These are phyloP conservation scores for Brasilioporus rufonigricans DNA, from an alignment of 768 basidiomycete species.

Conservation along the genomic window DNA sequence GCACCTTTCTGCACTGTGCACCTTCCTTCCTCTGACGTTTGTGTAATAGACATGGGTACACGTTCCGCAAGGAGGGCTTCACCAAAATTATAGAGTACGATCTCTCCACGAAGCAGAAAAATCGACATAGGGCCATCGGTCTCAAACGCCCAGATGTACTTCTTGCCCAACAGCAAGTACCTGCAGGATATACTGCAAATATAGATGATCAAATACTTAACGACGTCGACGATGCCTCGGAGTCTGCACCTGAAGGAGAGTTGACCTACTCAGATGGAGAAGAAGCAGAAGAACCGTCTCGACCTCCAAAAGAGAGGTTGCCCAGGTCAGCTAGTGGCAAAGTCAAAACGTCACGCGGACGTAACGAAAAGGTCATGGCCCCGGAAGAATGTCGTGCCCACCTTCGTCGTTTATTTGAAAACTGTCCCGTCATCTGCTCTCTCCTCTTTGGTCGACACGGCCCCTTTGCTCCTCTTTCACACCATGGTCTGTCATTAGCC, in stretches of 20 bases:
- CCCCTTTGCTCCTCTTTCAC: slow-evolving; percentile 61
- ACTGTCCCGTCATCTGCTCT: slow-evolving; percentile 78
- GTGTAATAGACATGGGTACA: slow-evolving; percentile 64
- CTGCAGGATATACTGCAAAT: slow-evolving; percentile 23
- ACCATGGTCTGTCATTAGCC: slow-evolving; percentile 62
- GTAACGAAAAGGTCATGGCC: slow-evolving; percentile 87
- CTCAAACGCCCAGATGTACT: slow-evolving; percentile 79
- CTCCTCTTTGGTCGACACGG: slow-evolving; percentile 94
- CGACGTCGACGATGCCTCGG: slow-evolving; percentile 51
- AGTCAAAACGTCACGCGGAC: slow-evolving; percentile 71
- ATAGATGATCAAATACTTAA: slow-evolving; percentile 29
- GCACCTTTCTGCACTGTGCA: slow-evolving; percentile 34
- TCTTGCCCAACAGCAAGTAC: slow-evolving; percentile 38
- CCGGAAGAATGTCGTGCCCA: slow-evolving; percentile 95
- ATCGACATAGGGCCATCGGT: slow-evolving; percentile 45
- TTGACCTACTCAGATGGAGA: slow-evolving; percentile 53
- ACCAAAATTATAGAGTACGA: slow-evolving; percentile 96
- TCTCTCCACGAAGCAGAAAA: slow-evolving; percentile 76
- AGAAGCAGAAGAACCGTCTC: slow-evolving; percentile 37
- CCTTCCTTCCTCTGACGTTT: slow-evolving; percentile 5
- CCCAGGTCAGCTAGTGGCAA: slow-evolving; percentile 76
- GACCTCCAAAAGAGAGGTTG: slow-evolving; percentile 33
- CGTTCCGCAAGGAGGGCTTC: slow-evolving; percentile 90
- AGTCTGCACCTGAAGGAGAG: slow-evolving; percentile 47
- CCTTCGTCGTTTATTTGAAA: slow-evolving; percentile 81